Evolutionary conservation across 2,329 filamentous ascomycete species (phyloP).

Genomic region (Cladosporium sp.): DNA sequence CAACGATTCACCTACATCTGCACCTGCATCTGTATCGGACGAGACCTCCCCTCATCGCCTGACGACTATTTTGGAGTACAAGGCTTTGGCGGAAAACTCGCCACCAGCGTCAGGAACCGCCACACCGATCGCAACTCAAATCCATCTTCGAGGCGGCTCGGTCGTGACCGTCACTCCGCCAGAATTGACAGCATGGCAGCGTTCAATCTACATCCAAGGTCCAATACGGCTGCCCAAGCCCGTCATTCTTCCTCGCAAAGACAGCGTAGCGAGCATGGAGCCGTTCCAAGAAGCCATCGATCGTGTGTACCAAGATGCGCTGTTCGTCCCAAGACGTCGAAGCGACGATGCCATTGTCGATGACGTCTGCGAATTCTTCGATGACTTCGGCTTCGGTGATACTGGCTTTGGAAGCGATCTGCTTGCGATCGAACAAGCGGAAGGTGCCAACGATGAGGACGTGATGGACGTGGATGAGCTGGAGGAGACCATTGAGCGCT

Average conservation of each 20-base stretch:
- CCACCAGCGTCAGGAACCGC: slow-evolving; percentile 27
- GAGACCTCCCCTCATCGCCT: slow-evolving; percentile 26
- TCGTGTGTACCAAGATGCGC: slow-evolving; percentile 33
- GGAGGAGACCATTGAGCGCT: slow-evolving; percentile 27
- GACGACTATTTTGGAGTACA: slow-evolving; percentile 30
- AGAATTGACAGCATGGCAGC: slow-evolving; percentile 39
- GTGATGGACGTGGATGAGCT: slow-evolving; percentile 26
- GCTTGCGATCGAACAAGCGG: slow-evolving; percentile 18
- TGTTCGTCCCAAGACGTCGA: slow-evolving; percentile 33
- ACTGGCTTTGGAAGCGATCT: slow-evolving; percentile 31
- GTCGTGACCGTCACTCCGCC: slow-evolving; percentile 39
- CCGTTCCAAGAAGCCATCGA: slow-evolving; percentile 42
- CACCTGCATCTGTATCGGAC: neutral
- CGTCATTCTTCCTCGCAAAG: slow-evolving; percentile 40
- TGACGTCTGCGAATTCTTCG: slow-evolving; percentile 47
- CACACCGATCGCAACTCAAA: slow-evolving; percentile 32
- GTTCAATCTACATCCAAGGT: slow-evolving; percentile 45
- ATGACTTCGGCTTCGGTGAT: slow-evolving; percentile 41
- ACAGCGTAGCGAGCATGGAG: slow-evolving; percentile 45
- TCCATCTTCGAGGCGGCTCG: slow-evolving; percentile 39
- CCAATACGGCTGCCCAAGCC: slow-evolving; percentile 44
- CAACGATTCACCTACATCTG: slow-evolving; percentile 10
- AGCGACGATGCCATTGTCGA: slow-evolving; percentile 43
- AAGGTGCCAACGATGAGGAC: slow-evolving; percentile 15
- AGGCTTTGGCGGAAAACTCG: slow-evolving; percentile 26